Evolutionary conservation across 225 moss, liverwort and hornwort species (phyloP), one percentile per base, ranked within the genome.

Genomic region (Polytrichum commune): DNA sequence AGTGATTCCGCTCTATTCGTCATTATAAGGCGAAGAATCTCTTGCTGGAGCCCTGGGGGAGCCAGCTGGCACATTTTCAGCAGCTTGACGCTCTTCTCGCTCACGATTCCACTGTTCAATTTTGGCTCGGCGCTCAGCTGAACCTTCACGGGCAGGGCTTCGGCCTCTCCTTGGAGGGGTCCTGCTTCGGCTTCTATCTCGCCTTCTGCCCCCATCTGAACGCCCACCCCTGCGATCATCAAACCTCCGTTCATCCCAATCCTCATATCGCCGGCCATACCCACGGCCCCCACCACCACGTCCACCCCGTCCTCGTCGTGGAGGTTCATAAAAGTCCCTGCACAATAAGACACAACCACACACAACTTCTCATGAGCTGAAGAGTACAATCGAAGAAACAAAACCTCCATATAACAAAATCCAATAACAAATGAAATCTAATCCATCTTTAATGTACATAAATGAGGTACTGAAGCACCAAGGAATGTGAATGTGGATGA

Each of bases 51-150:
- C 77, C 62, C 89, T 79, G 57, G 85, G 83, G 13, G 79, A 77
- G 60, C 19, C 74, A 27, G 72, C 24, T 55, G 86, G 73, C 29
- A 75, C 72, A 66, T 71, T 32, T 35, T 81, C 89, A 26, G 76
- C 85, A 70, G 89, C 89, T 55, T 84, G 83, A 53, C 86, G 84
- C 53, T 86, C 86, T 60, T 89, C 89, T 63, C 89, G 81, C 72
- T 89, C 89, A 27, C 86, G 84, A 57, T 89, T 89, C 89, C 89
- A 89, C 62, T 86, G 83, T 71, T 89, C 89, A 27, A 89, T 89
- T 77, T 84, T 89, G 0, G 89, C 89, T 29, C 89, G 76, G n/a
- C 89, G 79, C 75, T 89, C 89, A 62, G 86, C 89, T 65, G 86
- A 86, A 27, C 89, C 89, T 79, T 89, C 89, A n/a, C 89, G 86